Base-by-base conservation (phyloP, 805 yeast species). In the Candida insectalens region DNA sequence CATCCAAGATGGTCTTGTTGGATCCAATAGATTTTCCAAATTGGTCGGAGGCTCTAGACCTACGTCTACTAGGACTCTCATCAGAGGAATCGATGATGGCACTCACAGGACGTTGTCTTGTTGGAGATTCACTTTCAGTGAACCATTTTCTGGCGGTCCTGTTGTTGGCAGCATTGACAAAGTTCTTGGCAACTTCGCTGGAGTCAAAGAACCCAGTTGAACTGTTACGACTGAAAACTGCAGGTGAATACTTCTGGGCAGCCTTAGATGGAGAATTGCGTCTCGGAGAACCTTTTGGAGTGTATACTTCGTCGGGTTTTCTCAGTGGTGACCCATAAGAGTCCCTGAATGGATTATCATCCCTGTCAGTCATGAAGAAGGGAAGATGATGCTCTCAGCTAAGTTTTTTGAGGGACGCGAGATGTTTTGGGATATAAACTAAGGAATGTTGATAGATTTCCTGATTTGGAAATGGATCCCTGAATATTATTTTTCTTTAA, bases 101-200 rank as follows among this genome's bases (percentile, higher is more conserved):
- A 5, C 77, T 65, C 4, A 64, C 63, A 26, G 67, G 69, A 26
- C 59, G 62, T 27, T 66, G 66, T 50, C 87, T 70, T 36, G 64
- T 69, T 22, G 94, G 92, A 0, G 94, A 77, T 52, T 83, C 88
- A 43, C 73, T 57, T 35, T 72, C 60, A 3, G 92, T 78, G 46
- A 69, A 79, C 33, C 68, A 71, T 27, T 83, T 77, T 55, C 94
- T 65, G 7, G 81, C 73, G 6, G 83, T 72, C 9, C 61, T 53
- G 12, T 45, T 44, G 28, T 51, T 57, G 2, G 63, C 60, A 6
- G 59, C 60, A 38, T 43, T 36, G 12, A 59, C 44, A 36, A 59
- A 59, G 25, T 54, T 66, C 50, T 47, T 57, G 47, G 50, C 72
- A 51, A 43, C 60, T 40, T 50, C 59, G 49, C 53, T 63, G 44